phyloP scores from a whole-genome alignment of 2,329 filamentous ascomycete genomes.

The Ophiosphaerella herpotricha region DNA sequence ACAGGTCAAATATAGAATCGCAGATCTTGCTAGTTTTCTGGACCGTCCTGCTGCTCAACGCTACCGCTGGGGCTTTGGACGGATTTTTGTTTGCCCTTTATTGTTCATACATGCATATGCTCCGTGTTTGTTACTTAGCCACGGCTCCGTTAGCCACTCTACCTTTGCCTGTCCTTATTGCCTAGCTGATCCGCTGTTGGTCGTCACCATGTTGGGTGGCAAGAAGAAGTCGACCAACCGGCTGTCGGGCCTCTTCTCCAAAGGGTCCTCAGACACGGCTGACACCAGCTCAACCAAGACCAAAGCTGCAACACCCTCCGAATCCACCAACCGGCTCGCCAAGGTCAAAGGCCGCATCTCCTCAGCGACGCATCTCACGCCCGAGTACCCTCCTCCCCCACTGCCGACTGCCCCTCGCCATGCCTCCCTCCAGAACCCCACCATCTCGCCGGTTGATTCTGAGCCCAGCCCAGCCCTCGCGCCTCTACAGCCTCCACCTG shows the following conservation, averaged over 20 bases:
- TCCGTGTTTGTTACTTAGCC: neutral
- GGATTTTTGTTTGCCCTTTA: neutral
- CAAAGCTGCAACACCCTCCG: conserved; percentile 29
- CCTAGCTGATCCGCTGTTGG: too few relatives aligned
- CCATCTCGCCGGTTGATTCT: conserved; percentile 33
- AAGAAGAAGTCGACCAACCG: conserved; percentile 40
- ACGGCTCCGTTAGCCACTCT: neutral
- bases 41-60: conserved; percentile 5
- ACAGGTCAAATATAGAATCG: conserved; percentile 29
- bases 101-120: neutral
- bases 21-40: conserved; percentile 21
- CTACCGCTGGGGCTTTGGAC: neutral
- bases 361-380: conserved; percentile 36
- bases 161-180: conserved; percentile 8
- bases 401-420: conserved; percentile 17
- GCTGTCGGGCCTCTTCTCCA: conserved; percentile 42
- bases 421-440: conserved; percentile 23
- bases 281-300: conserved; percentile 14
- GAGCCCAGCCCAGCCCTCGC: conserved; percentile 17
- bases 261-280: conserved; percentile 23
- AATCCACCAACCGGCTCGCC: conserved; percentile 34
- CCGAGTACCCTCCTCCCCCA: conserved; percentile 36
- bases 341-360: conserved; percentile 41
- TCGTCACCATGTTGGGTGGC: conserved; percentile 25
- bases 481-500: conserved; percentile 35